Base-by-base conservation (phyloP, 495 filamentous ascomycete species). In the Talaromyces borbonicus region DNA sequence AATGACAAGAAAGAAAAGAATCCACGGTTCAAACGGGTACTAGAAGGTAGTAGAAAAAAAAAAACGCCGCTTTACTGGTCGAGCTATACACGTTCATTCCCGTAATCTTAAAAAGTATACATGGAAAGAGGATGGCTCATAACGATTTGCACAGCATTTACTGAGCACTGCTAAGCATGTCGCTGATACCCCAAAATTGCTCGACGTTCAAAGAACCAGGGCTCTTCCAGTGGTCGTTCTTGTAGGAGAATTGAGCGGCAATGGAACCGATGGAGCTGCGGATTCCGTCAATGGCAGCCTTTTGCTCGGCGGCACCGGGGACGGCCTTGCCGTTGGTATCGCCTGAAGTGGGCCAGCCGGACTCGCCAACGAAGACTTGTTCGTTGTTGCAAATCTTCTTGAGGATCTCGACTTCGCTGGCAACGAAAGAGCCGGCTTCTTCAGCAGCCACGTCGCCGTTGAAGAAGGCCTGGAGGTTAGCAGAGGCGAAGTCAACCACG, bases 381-480 rank as follows among this genome's bases (percentile, higher is more conserved):
- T 59, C 55, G 71, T 79, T 79, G 22, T 41, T 58, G 73, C 90
- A 97, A 48, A 81, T 60, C 1, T 54, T 56, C 54, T 80, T 72
- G 38, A 92, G 76, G 52, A 81, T 59, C 9, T 71, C 61, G 45
- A 90, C 73, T 72, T 93, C 79, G 49, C 60, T 46, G 32, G 64
- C 58, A 48, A 85, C 81, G 63, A 95, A 95, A 29, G 60, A 54
- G 61, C 90, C 90, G 37, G 90, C 90, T 36, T 75, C 43, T 2
- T 54, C 52, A 39, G 89, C 74, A 44, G 57, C 51, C 33, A 80
- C 75, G 33, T 68, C 58, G 39, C 78, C 50, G 76, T 93, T 89
- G 83, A 95, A 97, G 81, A 84, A 97, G 61, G 89, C 80, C 65
- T 97, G 90, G 59, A 90, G 78, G 74, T 94, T 95, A 62, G 73